Evolutionary conservation across 805 yeast genomes (phyloP), one percentile per base, ranked within the genome.

Genomic region (Candida xyloterini): DNA sequence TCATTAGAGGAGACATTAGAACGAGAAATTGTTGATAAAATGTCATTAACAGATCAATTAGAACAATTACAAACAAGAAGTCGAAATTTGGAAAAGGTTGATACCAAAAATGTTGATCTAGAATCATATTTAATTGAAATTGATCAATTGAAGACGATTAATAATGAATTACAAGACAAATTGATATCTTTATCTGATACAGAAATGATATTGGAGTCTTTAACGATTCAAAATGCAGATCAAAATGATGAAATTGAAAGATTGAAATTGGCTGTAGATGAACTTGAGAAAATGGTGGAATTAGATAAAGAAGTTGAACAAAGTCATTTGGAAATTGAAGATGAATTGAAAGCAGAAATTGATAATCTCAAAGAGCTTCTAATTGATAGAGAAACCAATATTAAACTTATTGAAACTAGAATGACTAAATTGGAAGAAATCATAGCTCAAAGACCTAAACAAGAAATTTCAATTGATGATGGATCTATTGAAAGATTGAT

Each of bases 251-350:
- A 66, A 30, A 57, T 76, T 3, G 33, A 42, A 0, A 40, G 44
- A 3, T 51, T 76, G n/a, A 57, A 62, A 18, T 42, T 46, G 4
- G 66, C 73, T 2, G 52, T 79, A 0, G 52, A 59, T 1, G 79
- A 75, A 15, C 53, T 76, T 15, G 73, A 70, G 28, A 79, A 75
- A 41, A 48, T 79, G 23, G 73, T 71, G 40, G 68, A 66, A 22
- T 52, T 79, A 10, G 78, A 78, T 39, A 65, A 60, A 29, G 75
- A 74, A 33, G 57, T 79, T 22, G 81, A 78, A 39, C 68, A 66
- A 9, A 60, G 57, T 29, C 78, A 72, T 38, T 21, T 51, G 1
- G 66, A 60, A 15, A 59, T 73, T 0, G 80, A 77, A 43, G 41
- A 45, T 4, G 76, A 74, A 18, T 57, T 78, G 10, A 60, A 63